phyloP scores from a whole-genome alignment of 2,329 filamentous ascomycete genomes.

The Fusarium anguioides region DNA sequence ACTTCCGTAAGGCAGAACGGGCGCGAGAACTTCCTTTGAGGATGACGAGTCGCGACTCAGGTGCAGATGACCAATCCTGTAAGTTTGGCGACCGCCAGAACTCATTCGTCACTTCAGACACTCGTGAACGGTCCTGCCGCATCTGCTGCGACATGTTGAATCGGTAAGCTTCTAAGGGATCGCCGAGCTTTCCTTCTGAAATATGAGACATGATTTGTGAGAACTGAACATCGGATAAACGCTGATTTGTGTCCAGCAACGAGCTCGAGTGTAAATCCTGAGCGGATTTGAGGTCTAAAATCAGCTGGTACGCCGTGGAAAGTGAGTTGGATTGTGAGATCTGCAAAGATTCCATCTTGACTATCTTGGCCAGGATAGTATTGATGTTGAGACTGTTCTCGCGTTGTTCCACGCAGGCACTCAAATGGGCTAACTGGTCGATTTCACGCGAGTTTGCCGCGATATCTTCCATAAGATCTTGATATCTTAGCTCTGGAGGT shows the following conservation, averaged over 20 bases:
- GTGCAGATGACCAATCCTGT: not conserved
- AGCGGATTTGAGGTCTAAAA: not conserved
- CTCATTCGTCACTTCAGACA: not conserved
- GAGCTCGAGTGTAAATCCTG: not conserved
- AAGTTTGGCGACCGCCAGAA: not conserved
- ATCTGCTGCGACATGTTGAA: not conserved
- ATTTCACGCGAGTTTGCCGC: not conserved
- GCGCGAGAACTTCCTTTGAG: not conserved
- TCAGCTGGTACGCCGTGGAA: not conserved
- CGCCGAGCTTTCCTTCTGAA: not conserved
- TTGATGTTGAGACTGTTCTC: not conserved
- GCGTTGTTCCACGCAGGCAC: not conserved
- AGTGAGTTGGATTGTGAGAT: not conserved
- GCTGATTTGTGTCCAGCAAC: not conserved
- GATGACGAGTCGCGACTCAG: not conserved
- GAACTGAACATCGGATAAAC: not conserved
- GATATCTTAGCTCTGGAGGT: not conserved
- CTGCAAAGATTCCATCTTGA: not conserved
- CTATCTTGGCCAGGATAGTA: not conserved
- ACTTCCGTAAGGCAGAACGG: not conserved
- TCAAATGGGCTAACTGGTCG: not conserved
- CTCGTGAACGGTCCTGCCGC: not conserved
- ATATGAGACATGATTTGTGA: not conserved
- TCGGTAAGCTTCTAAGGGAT: not conserved
- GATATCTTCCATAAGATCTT: not conserved